Conservation (phyloP, 305 asterid genomes). For the Caryopteris hybrid region DNA sequence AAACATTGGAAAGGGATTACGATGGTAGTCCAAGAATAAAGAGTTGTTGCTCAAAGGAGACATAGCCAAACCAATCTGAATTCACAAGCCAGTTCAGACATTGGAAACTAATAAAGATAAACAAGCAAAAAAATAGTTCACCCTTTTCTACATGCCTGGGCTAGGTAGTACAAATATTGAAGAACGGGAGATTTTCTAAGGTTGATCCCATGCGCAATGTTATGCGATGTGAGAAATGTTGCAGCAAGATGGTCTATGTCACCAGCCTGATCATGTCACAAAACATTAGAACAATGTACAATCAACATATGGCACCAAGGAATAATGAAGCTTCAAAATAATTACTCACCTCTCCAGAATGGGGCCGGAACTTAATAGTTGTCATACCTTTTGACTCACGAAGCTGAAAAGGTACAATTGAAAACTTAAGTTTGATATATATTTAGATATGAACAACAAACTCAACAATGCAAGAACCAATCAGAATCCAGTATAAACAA, state of each 20-base stretch:
- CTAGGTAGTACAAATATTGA: constrained; percentile 88
- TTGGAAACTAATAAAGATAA: constrained; percentile 9
- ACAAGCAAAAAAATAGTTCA: background rate
- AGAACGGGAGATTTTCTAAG: constrained; percentile 96
- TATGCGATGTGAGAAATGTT: constrained; percentile 85
- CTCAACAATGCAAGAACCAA: background rate
- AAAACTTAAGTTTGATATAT: background rate
- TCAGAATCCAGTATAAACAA: background rate
- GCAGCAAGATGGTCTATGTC: constrained; percentile 99
- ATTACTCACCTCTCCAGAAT: constrained; percentile 82
- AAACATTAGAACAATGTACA: constrained; percentile 13
- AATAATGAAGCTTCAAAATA: constrained; percentile 2
- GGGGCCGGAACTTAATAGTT: constrained; percentile 90
- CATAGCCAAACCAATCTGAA: constrained; percentile 99
- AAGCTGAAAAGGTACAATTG: constrained; percentile 51
- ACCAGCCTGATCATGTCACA: constrained; percentile 70
- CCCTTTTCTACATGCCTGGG: constrained; percentile 62
- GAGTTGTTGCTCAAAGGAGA: constrained; percentile 99
- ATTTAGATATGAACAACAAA: background rate
- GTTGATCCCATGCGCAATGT: constrained; percentile 96
- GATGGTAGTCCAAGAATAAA: constrained; percentile 92
- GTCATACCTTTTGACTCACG: constrained; percentile 99
- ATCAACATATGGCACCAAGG: background rate
- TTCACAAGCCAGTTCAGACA: constrained; percentile 20
- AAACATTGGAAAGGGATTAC: constrained; percentile 92